Percentiles rank a stretch among this genome's conserved stretches.
These are phyloP conservation scores for Lathyrus oleraceus DNA, from an alignment of 306 rosid species.

Conservation along the genomic window DNA sequence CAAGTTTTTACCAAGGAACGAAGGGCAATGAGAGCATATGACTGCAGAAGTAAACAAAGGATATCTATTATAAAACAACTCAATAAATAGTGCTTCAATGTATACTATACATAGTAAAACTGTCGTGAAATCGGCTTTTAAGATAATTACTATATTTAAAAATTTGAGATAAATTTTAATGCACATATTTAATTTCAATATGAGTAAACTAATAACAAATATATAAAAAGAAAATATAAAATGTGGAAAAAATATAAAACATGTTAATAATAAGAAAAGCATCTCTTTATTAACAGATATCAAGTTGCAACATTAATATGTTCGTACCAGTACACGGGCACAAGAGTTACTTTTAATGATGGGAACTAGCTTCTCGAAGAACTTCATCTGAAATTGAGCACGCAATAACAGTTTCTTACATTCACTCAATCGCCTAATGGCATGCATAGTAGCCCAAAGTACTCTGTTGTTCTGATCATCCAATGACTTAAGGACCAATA, in stretches of 20 bases:
- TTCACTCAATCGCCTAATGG: background rate
- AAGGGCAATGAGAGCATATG: background rate
- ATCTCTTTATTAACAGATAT: background rate
- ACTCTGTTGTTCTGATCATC: conserved; percentile 22
- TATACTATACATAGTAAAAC: background rate
- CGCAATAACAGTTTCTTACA: background rate
- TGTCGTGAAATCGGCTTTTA: background rate
- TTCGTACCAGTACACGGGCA: conserved; percentile 27
- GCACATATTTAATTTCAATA: background rate
- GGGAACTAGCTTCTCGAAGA: conserved; percentile 9
- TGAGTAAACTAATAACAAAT: background rate
- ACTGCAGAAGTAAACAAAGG: conserved; percentile 21
- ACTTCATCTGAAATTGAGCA: background rate
- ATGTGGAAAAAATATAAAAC: background rate
- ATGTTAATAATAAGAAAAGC: background rate
- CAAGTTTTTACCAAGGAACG: conserved; percentile 5
- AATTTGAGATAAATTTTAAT: background rate
- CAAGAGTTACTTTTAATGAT: background rate
- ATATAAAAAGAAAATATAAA: too few relatives aligned
- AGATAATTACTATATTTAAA: background rate
- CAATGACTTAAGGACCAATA: background rate
- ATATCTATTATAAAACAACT: background rate
- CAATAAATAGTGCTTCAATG: background rate
- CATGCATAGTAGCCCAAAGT: conserved; percentile 29
- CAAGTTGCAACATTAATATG: background rate